These are phyloP conservation scores for Aureobasidium zeae DNA, from an alignment of 2,329 filamentous ascomycete genomes.

Conservation along the genomic window DNA sequence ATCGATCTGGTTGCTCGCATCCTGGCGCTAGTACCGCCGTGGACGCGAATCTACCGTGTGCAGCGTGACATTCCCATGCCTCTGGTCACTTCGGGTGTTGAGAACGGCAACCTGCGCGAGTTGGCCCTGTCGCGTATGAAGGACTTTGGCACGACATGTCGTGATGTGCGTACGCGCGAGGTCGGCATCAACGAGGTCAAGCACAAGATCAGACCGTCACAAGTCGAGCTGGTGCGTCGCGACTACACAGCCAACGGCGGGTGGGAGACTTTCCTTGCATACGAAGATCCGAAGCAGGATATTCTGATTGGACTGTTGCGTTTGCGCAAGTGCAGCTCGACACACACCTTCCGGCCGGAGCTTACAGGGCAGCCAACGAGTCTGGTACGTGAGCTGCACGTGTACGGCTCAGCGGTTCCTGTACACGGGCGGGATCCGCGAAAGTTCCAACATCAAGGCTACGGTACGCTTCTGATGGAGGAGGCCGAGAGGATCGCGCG, in stretches of 20 bases:
- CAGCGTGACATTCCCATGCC: conserved; percentile 99
- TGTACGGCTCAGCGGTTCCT: conserved; percentile 95
- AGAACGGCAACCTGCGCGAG: conserved; percentile 93
- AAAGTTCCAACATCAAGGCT: conserved; percentile 98
- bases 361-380: conserved; percentile 79
- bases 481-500: conserved; percentile 92
- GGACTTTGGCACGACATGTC: conserved; percentile 93
- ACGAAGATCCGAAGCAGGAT: conserved; percentile 97
- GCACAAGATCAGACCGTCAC: conserved; percentile 92
- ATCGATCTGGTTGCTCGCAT: conserved; percentile 97
- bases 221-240: conserved; percentile 86
- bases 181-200: conserved; percentile 99
- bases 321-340: conserved; percentile 79
- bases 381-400: conserved; percentile 87
- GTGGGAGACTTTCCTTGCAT: conserved; percentile 97
- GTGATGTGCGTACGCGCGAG: conserved; percentile 90
- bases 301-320: conserved; percentile 88
- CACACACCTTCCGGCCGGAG: conserved; percentile 86
- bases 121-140: conserved; percentile 96
- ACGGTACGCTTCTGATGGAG: conserved; percentile 93
- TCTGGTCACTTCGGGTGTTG: conserved; percentile 93
- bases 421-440: conserved; percentile 89
- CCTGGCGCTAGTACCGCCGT: conserved; percentile 84
- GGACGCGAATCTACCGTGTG: conserved; percentile 97
- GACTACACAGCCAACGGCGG: conserved; percentile 94